Evolutionary conservation across 2,329 filamentous ascomycete species (phyloP), one percentile per base, ranked within the genome.

Genomic region (Penicillium brevicompactum): DNA sequence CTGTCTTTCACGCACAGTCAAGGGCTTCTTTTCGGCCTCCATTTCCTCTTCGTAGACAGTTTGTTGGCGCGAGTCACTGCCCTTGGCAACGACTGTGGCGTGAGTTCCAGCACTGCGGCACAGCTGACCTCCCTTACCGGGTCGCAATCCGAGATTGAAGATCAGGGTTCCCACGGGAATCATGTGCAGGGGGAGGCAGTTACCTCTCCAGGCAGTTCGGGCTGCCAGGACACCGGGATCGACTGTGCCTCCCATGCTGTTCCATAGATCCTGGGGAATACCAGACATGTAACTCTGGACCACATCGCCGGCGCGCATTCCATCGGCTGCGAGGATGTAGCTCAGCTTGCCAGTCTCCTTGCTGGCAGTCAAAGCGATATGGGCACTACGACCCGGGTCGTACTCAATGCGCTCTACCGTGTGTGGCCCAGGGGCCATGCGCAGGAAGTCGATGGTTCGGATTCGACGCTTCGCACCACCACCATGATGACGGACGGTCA

Each of bases 211-310:
- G 1, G 92, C 92, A 22, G 95, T 99, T 79, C 91, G 94, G 30
- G 94, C 90, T 7, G 95, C 94, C 59, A 99, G 79, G 73, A 99
- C 91, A 88, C 95, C 95, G 10, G 93, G 92, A 81, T 99, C 94
- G 48, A 97, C 84, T 41, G 88, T 79, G 65, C 94, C 93, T 58
- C 94, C 94, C 92, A 99, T 97, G 70, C 87, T 92, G 48, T 89
- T 87, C 67, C 97, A 83, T 53, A 99, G 79, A 61, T 94, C 89
- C 60, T 89, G 82, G 1, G 95, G 94, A 56, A 99, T 94, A 62
- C 94, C 95, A 7, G 87, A 79, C 63, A 92, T 87, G 77, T 94
- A 99, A 76, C 92, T 97, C 78, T 97, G 89, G 14, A 99, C 87
- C 22, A 90, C 82, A 72, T 99, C 94, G 38, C 95, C 95, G 4